phyloP scores from a whole-genome alignment of 192 early-diverging fungal species.

The Endogone sp. region DNA sequence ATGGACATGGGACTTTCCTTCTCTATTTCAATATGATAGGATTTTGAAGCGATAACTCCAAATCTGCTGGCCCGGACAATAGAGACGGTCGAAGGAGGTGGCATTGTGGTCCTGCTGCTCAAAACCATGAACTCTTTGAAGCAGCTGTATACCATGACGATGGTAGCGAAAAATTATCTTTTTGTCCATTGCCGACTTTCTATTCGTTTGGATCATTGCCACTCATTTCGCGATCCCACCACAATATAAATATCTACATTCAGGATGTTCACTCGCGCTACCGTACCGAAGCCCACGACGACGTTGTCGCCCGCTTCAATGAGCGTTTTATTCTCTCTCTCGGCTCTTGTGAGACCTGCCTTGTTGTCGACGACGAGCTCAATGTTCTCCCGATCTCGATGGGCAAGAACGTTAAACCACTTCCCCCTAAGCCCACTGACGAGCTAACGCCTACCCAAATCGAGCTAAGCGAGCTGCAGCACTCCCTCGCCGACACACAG shows the following conservation, averaged over 20 bases:
- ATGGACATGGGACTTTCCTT: conserved; percentile 1
- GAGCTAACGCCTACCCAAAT: conserved; percentile 42
- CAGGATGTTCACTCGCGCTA: conserved; percentile 95
- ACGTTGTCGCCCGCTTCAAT: conserved; percentile 94
- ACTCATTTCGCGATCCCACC: too few species aligned
- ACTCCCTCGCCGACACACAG: conserved; percentile 85
- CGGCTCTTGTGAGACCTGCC: conserved; percentile 78
- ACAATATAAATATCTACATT: too few species aligned
- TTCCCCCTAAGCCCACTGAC: conserved; percentile 54
- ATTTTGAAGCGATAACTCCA: conserved; percentile 98
- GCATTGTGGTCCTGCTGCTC: conserved; percentile 87
- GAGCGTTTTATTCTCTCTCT: conserved; percentile 96
- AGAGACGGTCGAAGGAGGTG: conserved; percentile 98
- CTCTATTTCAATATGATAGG: too few species aligned
- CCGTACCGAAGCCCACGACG: conserved; percentile 89
- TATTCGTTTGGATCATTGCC: neutral
- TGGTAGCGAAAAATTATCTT: conserved; percentile 49
- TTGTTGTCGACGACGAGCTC: conserved; percentile 97
- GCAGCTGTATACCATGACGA: conserved; percentile 97
- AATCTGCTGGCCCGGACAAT: conserved; percentile 95
- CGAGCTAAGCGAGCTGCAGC: conserved; percentile 81
- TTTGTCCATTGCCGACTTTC: neutral
- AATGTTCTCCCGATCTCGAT: conserved; percentile 94
- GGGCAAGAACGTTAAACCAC: conserved; percentile 91
- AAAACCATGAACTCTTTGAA: conserved; percentile 96